Percentiles rank a stretch among this genome's conserved stretches.
Conservation (phyloP, 2,329 filamentous ascomycete genomes). For the Ilyonectria sp. region DNA sequence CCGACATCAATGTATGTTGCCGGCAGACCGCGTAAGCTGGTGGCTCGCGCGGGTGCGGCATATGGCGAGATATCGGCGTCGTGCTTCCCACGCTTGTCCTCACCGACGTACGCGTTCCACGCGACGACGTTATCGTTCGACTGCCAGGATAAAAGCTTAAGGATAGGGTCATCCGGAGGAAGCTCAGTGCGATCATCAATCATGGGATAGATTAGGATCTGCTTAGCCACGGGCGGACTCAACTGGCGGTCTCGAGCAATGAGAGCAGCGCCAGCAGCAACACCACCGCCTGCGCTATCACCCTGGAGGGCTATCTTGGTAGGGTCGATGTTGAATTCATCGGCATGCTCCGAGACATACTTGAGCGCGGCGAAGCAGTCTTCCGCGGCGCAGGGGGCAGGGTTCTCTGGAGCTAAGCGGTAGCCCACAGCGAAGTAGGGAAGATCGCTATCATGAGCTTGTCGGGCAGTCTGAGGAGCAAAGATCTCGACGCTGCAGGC, state of each 20-base stretch:
- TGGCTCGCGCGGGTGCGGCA: constrained; percentile 16
- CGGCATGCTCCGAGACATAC: constrained; percentile 45
- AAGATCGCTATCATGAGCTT: constrained; percentile 48
- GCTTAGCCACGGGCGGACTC: constrained; percentile 49
- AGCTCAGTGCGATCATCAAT: constrained; percentile 49
- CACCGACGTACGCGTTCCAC: neutral
- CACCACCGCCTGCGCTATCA: constrained; percentile 42
- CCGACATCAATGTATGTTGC: constrained; percentile 10
- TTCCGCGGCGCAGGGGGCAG: constrained; percentile 53
- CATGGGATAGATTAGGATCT: constrained; percentile 54
- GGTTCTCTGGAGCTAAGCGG: constrained; percentile 59
- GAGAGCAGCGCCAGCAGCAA: constrained; percentile 52
- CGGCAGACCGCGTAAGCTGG: neutral
- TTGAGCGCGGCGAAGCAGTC: constrained; percentile 54
- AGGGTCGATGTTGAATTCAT: constrained; percentile 39
- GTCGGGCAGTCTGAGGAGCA: constrained; percentile 41
- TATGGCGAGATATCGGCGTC: constrained; percentile 13
- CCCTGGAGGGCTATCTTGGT: constrained; percentile 41
- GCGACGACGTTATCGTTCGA: neutral
- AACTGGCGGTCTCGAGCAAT: constrained; percentile 54
- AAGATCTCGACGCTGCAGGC: constrained; percentile 47
- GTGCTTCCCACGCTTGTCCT: constrained; percentile 2
- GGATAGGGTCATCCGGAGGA: constrained; percentile 2
- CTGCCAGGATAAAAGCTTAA: constrained; percentile 12
- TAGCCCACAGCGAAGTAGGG: constrained; percentile 58